phyloP scores from a whole-genome alignment of 2,329 filamentous ascomycete genomes.

The Phialophora expanda region DNA sequence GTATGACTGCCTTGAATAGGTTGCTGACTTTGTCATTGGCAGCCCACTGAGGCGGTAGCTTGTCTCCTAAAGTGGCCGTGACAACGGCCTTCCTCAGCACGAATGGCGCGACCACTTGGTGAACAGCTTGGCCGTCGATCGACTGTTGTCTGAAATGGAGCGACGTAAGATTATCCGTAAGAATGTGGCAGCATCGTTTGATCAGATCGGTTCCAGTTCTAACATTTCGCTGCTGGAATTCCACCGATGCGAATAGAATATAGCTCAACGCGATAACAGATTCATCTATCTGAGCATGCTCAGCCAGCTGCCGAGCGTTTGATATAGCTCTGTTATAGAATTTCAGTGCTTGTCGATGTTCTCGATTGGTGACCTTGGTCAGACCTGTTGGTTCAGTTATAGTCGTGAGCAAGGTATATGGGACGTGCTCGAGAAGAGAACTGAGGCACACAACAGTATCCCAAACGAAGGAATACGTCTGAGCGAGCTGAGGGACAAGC shows the following conservation, averaged over 20 bases:
- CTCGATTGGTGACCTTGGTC: slow-evolving; percentile 15
- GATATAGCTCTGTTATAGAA: slow-evolving; percentile 32
- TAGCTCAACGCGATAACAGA: slow-evolving; percentile 30
- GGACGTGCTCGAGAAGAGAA: slow-evolving; percentile 29
- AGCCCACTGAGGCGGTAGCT: slow-evolving; percentile 10
- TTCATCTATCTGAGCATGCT: slow-evolving; percentile 24
- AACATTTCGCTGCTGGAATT: slow-evolving; percentile 34
- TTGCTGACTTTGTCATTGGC: slow-evolving; percentile 5
- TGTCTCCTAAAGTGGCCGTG: slow-evolving; percentile 23
- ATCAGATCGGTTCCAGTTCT: slow-evolving; percentile 25
- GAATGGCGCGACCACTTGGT: slow-evolving; percentile 31
- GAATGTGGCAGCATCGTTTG: slow-evolving; percentile 21
- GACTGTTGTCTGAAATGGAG: slow-evolving; percentile 5
- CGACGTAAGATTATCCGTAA: slow-evolving; percentile 20
- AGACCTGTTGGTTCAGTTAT: slow-evolving; percentile 10
- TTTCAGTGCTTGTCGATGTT: slow-evolving; percentile 29
- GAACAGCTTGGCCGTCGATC: slow-evolving; percentile 11
- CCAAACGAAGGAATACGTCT: slow-evolving; percentile 32
- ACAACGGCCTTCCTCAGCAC: slow-evolving; percentile 28
- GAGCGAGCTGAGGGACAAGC: slow-evolving; percentile 28
- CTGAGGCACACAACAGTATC: slow-evolving; percentile 30
- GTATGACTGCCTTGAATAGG: neutral
- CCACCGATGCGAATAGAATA: slow-evolving; percentile 33
- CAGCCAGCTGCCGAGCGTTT: slow-evolving; percentile 22
- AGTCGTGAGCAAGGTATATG: slow-evolving; percentile 13